Evolutionary conservation across 768 basidiomycete genomes (phyloP).

Genomic region (Omphalotus guepiniiformis): DNA sequence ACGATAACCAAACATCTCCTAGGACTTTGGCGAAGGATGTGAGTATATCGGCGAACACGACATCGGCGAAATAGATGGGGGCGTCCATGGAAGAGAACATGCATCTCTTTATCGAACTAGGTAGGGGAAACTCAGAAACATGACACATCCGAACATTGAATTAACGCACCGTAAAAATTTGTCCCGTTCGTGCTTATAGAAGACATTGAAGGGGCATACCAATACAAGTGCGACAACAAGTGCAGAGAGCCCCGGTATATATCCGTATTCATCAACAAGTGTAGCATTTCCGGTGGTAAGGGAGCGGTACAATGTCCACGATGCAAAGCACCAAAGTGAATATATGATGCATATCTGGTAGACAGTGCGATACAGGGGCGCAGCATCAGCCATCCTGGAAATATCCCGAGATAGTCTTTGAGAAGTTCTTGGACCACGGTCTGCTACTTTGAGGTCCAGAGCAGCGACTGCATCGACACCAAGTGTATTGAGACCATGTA

Average conservation of each 20-base stretch:
- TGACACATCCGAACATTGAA: constrained; percentile 3
- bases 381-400: constrained; percentile 33
- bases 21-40: constrained; percentile 97
- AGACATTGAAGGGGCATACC: constrained; percentile 62
- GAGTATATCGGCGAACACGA: constrained; percentile 91
- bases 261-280: constrained; percentile 72
- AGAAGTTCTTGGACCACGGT: constrained; percentile 20
- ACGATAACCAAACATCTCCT: constrained; percentile 88
- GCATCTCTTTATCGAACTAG: constrained; percentile 73
- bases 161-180: constrained; percentile 69
- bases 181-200: constrained; percentile 69
- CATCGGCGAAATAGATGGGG: constrained; percentile 83
- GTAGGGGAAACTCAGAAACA: constrained; percentile 1
- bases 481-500: constrained; percentile 74
- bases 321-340: constrained; percentile 50
- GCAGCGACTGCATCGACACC: constrained; percentile 71
- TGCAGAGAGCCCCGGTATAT: constrained; percentile 66
- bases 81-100: constrained; percentile 55
- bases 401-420: constrained; percentile 23
- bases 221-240: constrained; percentile 53
- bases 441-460: constrained; percentile 57
- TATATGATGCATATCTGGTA: constrained; percentile 70
- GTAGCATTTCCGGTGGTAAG: constrained; percentile 52
- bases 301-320: constrained; percentile 67
- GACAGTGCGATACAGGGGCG: constrained; percentile 49